Evolutionary conservation across 257 asterid species (phyloP).

Genomic region (Lycium ferocissimum): DNA sequence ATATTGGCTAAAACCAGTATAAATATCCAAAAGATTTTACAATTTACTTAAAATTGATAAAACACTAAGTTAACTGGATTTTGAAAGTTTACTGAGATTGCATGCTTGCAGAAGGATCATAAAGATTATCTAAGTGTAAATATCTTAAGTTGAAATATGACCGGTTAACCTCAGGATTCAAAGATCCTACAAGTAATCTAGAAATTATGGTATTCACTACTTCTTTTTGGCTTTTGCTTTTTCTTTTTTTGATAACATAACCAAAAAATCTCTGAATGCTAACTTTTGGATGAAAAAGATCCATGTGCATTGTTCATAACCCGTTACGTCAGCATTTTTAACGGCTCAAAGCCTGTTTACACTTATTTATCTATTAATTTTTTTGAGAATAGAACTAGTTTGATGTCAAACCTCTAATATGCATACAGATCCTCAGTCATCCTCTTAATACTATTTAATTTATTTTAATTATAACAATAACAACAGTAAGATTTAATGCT

Average conservation of each 20-base stretch:
- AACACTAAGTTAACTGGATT: not conserved
- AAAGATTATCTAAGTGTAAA: not conserved
- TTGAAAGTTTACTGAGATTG: not conserved
- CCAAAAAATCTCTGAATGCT: not conserved
- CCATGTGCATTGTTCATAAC: not conserved
- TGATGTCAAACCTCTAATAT: not conserved
- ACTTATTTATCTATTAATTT: not conserved
- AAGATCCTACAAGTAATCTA: not conserved
- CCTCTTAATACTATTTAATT: not conserved
- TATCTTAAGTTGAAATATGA: not conserved
- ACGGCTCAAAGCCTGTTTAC: conserved; percentile 19
- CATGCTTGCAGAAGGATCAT: conserved; percentile 11
- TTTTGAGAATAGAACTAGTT: not conserved
- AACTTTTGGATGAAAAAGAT: not conserved
- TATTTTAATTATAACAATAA: not conserved
- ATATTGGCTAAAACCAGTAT: not conserved
- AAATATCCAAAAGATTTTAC: conserved; percentile 11
- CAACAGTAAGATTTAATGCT: not conserved
- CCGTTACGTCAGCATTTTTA: conserved; percentile 1
- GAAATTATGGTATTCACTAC: not conserved
- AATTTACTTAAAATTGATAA: not conserved
- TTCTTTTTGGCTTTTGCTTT: no score
- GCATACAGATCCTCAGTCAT: not conserved
- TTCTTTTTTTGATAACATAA: no score
- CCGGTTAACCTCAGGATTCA: not conserved